Conservation (phyloP, 768 basidiomycete genomes). For the Agrocybe pediades region DNA sequence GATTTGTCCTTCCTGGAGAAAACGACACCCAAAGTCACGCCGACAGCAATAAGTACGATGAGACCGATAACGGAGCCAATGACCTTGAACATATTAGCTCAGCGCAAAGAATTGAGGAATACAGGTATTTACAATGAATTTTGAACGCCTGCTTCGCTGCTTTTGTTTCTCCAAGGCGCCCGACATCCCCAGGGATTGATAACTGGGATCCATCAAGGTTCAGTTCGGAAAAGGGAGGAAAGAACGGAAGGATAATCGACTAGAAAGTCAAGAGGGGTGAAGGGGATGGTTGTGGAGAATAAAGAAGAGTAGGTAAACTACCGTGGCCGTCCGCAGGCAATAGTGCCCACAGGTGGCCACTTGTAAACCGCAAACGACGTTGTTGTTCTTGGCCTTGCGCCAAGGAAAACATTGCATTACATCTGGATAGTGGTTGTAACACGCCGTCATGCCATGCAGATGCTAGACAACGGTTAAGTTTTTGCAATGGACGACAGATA, state of each 20-base stretch:
- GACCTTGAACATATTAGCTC: slow-evolving; percentile 39
- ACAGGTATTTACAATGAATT: slow-evolving; percentile 52
- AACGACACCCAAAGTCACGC: slow-evolving; percentile 64
- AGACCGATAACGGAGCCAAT: slow-evolving; percentile 50
- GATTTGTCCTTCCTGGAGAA: slow-evolving; percentile 43
- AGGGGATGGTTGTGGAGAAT: slow-evolving; percentile 7
- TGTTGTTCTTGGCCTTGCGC: no score
- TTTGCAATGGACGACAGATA: no score
- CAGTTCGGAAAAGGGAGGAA: slow-evolving; percentile 11
- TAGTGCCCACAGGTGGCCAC: no score
- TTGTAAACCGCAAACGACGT: no score
- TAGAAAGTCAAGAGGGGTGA: slow-evolving; percentile 1
- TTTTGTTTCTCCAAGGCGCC: slow-evolving; percentile 31
- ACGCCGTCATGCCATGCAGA: no score
- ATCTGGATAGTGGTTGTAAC: no score
- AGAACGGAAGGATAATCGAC: slow-evolving; percentile 1
- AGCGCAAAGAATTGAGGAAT: neutral
- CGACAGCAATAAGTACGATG: slow-evolving; percentile 54
- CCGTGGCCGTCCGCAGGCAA: no score
- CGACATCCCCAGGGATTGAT: slow-evolving; percentile 23
- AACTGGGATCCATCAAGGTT: slow-evolving; percentile 16
- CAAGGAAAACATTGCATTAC: no score
- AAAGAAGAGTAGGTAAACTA: no score
- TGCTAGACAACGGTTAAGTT: no score
- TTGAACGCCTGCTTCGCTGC: slow-evolving; percentile 42